Percentiles rank a stretch among this genome's conserved stretches.
These are phyloP conservation scores for Primulina tabacum DNA, from an alignment of 257 asterid genomes.

Conservation along the genomic window DNA sequence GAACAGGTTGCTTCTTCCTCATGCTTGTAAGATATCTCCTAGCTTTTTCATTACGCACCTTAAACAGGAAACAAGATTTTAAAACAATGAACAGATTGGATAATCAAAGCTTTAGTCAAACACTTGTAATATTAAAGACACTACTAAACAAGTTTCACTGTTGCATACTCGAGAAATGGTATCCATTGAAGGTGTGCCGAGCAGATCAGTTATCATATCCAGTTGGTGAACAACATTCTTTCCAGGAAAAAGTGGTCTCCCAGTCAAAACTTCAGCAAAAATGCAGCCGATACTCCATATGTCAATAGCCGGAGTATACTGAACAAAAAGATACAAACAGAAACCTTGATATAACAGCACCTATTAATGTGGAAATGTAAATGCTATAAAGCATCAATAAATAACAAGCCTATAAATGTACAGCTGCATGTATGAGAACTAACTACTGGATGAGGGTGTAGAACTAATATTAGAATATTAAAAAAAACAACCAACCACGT, in stretches of 20 bases:
- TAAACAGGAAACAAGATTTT: slow-evolving; percentile 23
- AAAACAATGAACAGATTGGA: slow-evolving; percentile 3
- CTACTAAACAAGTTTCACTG: neutral
- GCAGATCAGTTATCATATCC: slow-evolving; percentile 85
- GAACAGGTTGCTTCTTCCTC: slow-evolving; percentile 74
- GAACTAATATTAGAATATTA: slow-evolving; percentile 4
- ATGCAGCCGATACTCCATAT: slow-evolving; percentile 96
- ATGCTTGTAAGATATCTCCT: slow-evolving; percentile 74
- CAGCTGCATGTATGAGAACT: slow-evolving; percentile 13
- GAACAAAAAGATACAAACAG: slow-evolving; percentile 26
- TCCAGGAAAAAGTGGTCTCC: slow-evolving; percentile 87
- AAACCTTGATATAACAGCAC: slow-evolving; percentile 14
- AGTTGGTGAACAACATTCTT: slow-evolving; percentile 91
- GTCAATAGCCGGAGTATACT: slow-evolving; percentile 96
- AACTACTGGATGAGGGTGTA: slow-evolving; percentile 9
- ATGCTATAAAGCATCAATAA: neutral
- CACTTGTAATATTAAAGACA: neutral
- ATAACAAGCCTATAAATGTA: neutral
- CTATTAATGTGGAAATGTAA: slow-evolving; percentile 3
- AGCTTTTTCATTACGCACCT: slow-evolving; percentile 92
- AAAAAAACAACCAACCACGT: neutral
- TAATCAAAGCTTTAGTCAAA: neutral
- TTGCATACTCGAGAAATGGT: slow-evolving; percentile 67
- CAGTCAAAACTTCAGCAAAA: slow-evolving; percentile 85
- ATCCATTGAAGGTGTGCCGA: slow-evolving; percentile 85